Conservation (phyloP, 2,329 filamentous ascomycete species). For the Colletotrichum gloeosporioides region DNA sequence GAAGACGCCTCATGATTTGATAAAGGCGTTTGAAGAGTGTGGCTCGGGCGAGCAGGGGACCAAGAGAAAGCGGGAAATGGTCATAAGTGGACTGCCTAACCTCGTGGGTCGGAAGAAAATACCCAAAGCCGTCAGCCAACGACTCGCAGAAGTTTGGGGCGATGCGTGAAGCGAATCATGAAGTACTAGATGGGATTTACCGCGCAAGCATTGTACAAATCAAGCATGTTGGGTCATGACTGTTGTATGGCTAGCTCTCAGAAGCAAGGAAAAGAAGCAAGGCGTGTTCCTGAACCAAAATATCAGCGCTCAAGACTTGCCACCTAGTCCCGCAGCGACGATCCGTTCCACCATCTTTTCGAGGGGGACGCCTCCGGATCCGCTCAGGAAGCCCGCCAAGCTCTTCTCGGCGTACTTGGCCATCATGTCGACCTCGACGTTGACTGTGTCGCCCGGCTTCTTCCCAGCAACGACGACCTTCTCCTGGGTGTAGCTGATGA, state of each 20-base stretch:
- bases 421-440: slow-evolving; percentile 91
- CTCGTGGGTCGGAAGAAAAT: slow-evolving; percentile 74
- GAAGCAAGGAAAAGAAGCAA: neutral
- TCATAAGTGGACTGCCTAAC: slow-evolving; percentile 60
- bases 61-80: slow-evolving; percentile 65
- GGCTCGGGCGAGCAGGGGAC: slow-evolving; percentile 52
- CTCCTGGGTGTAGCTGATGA: slow-evolving; percentile 96
- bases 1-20: slow-evolving; percentile 74
- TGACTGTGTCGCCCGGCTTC: slow-evolving; percentile 80
- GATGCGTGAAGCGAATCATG: slow-evolving; percentile 38
- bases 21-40: slow-evolving; percentile 70
- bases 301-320: slow-evolving; percentile 13
- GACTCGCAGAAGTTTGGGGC: slow-evolving; percentile 77
- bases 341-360: slow-evolving; percentile 78
- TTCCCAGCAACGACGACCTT: slow-evolving; percentile 85
- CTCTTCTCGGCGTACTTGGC: slow-evolving; percentile 91
- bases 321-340: slow-evolving; percentile 69
- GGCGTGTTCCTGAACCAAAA: neutral
- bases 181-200: neutral
- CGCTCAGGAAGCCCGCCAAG: slow-evolving; percentile 78
- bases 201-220: neutral
- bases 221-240: neutral
- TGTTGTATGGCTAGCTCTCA: neutral
- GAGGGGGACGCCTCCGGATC: slow-evolving; percentile 59
- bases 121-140: slow-evolving; percentile 67